Evolutionary conservation across 2,329 filamentous ascomycete genomes (phyloP).

Genomic region (Trichophyton mentagrophytes): DNA sequence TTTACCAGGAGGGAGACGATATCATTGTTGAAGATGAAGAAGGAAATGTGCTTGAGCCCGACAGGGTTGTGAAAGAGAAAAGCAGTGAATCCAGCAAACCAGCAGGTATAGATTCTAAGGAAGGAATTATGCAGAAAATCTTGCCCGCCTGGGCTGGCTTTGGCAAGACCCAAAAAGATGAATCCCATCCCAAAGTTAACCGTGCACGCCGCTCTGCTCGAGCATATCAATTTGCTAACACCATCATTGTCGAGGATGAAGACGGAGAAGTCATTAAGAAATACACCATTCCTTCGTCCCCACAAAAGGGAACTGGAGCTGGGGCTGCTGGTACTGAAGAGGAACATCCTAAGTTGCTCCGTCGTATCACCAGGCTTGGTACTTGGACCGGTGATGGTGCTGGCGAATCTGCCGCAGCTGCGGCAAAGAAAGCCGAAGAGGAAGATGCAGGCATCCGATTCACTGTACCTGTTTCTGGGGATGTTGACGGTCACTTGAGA

Average conservation of each 20-base stretch:
- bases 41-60: conserved; percentile 67
- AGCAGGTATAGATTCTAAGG: conserved; percentile 29
- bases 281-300: conserved; percentile 45
- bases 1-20: conserved; percentile 69
- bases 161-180: conserved; percentile 24
- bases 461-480: conserved; percentile 40
- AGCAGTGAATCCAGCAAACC: conserved; percentile 29
- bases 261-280: conserved; percentile 58
- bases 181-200: conserved; percentile 15
- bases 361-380: conserved; percentile 46
- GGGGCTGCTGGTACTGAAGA: conserved; percentile 19
- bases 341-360: conserved; percentile 32
- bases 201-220: conserved; percentile 43
- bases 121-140: conserved; percentile 23
- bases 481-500: conserved; percentile 31
- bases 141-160: conserved; percentile 31
- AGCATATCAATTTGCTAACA: conserved; percentile 56
- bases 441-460: conserved; percentile 47
- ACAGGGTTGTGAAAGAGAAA: conserved; percentile 39
- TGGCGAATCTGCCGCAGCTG: conserved; percentile 21
- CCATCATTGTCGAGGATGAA: conserved; percentile 58
- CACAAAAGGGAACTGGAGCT: conserved; percentile 18
- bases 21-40: conserved; percentile 74
- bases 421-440: conserved; percentile 20
- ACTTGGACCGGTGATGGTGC: conserved; percentile 43